Evolutionary conservation across 140 eudicot genomes (phyloP), one percentile per base, ranked within the genome.

Genomic region (Bidens hawaiensis): DNA sequence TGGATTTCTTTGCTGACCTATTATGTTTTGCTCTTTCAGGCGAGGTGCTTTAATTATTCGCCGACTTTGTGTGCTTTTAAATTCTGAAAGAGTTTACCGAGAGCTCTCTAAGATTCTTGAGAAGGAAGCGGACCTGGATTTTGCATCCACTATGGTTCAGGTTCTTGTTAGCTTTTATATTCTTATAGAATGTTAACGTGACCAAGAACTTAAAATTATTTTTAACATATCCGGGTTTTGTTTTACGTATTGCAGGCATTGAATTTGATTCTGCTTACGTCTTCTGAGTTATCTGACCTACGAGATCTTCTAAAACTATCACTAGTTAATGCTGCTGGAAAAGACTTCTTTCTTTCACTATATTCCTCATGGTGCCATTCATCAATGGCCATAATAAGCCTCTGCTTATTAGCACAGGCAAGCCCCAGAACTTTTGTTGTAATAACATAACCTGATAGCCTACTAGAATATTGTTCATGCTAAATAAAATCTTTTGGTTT

Each of bases 331-430:
- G 79, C 64, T 56, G 79, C 83, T 74, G 97, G 89, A 68, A 86
- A 75, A 65, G 81, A 86, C 78, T 86, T 86, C 52, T 81, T 81
- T 75, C 89, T 78, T 75, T 74, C 97, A 28, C 78, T 89, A 34
- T 89, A 89, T 70, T 71, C 95, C 34, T 89, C 97, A 18, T 86
- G 97, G 97, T 78, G 89, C 72, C 97, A 89, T 81, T 89, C 97
- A 54, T 78, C 97, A 27, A 86, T 83, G 94, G 93, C 97, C 71
- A 86, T 83, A 23, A 86, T 89, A 62, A 86, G 97, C 59, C 94
- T 89, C 68, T 89, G 97, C 76, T 72, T 89, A 60, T 81, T 89
- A 70, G 89, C 97, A 72, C 97, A 89, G 95, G 95, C 76, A 76
- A 67, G 77, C 38, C 36, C 68, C 46, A 27, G 4, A 16, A 53